Evolutionary conservation across 768 basidiomycete genomes (phyloP), one percentile per base, ranked within the genome.

Genomic region (Pseudohyphozyma bogoriensis): DNA sequence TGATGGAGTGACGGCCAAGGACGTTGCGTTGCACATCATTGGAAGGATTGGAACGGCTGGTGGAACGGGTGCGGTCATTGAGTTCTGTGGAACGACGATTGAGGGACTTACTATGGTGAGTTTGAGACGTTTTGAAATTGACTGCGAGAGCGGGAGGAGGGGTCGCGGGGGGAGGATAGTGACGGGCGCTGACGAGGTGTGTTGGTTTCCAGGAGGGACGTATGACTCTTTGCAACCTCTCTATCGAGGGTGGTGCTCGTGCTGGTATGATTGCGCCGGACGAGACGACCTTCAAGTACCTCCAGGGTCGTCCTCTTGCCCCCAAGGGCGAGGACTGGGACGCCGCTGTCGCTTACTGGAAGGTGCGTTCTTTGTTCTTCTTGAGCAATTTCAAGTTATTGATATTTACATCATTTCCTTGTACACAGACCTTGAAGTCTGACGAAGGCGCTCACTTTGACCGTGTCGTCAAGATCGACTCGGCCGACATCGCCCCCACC

Each of bases 21-120:
- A 92, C 72, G 86, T 91, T 63, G 85, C 91, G 59, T 79, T 92
- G 24, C 83, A 92, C 70, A 88, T 90, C 69, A 92, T 92, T 70
- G 89, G 89, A 47, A 74, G 83, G 67, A 89, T 91, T 71, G 89
- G 89, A 61, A 90, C 89, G n/a, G 89, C 89, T 51, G 89, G 89
- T 69, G 89, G 88, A 54, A 92, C 85, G 29, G 89, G 88, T n/a
- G 81, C 79, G 67, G 88, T 90, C 60, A 89, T 92, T 72, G 89
- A 92, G 74, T 92, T 86, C 70, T 83, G 87, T 58, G 89, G 89
- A n/a, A 83, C 69, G 20, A 63, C 69, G 4, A 63, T 71, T 51
- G 69, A 70, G 59, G 56, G 56, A 11, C 62, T 71, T 52, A 64
- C 84, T 70, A 89, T 91, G 73, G 87, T 18, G 22, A 4, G 53